Conservation (phyloP, 805 yeast genomes). For the Ogataea chonburiensis region DNA sequence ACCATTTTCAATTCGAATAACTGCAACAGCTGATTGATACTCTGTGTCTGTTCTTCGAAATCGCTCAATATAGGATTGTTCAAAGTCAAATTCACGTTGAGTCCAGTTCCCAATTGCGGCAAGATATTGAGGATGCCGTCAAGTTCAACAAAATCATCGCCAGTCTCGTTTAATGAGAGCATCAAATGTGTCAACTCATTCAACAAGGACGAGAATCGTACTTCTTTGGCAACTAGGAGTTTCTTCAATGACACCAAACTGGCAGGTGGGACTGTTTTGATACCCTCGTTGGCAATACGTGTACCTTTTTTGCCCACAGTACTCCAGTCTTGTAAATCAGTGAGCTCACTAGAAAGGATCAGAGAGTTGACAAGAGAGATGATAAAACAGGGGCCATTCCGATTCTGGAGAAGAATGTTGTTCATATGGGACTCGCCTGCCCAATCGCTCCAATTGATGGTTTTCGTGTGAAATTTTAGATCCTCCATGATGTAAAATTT, state of each 20-base stretch:
- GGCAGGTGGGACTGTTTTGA: conserved; percentile 1
- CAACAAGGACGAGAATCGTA: conserved; percentile 42
- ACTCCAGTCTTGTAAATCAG: conserved; percentile 22
- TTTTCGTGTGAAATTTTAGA: conserved; percentile 28
- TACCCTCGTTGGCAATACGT: neutral
- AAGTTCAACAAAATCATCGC: conserved; percentile 22
- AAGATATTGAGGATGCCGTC: conserved; percentile 50
- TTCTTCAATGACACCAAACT: conserved; percentile 25
- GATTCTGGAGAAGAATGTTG: conserved; percentile 70
- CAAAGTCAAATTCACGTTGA: conserved; percentile 70
- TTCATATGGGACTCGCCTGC: conserved; percentile 35
- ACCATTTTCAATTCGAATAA: conserved; percentile 42
- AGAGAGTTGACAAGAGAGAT: conserved; percentile 74
- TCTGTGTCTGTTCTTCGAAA: conserved; percentile 20
- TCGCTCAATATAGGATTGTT: conserved; percentile 35
- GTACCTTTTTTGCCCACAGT: conserved; percentile 16
- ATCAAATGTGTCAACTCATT: conserved; percentile 49
- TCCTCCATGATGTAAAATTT: conserved; percentile 6
- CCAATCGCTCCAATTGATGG: conserved; percentile 30
- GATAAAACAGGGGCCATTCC: conserved; percentile 87
- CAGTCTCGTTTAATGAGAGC: conserved; percentile 35
- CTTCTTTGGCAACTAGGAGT: conserved; percentile 21
- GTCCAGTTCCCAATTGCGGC: conserved; percentile 68
- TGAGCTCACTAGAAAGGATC: conserved; percentile 46
- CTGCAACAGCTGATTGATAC: conserved; percentile 23